Evolutionary conservation across 306 rosid genomes (phyloP), one percentile per base, ranked within the genome.

Genomic region (Rubus parviflorus): DNA sequence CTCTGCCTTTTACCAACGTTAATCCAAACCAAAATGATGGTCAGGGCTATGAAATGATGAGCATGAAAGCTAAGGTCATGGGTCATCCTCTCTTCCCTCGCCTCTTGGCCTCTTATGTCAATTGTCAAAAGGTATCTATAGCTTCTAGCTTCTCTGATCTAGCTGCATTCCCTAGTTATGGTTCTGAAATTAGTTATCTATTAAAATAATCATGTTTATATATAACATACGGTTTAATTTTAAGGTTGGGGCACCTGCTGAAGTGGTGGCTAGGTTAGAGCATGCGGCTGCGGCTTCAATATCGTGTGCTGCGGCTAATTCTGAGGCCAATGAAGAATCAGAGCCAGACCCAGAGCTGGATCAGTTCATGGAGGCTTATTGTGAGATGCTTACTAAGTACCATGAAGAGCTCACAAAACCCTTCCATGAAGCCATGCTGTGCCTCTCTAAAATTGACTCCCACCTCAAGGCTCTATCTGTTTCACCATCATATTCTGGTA

Each of bases 361-460:
- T 75, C 90, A 86, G 74, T 86, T 86, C 82, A 86, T 86, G 90
- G 90, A 86, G 65, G 90, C 90, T 13, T 83, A 86, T 16, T 86
- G 90, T 79, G 87, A 86, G 80, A 86, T 86, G 87, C 83, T 86
- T 54, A 70, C 61, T 9, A 86, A 86, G 70, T 86, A 86, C 43
- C 82, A 86, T 67, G 82, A 86, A 81, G 90, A 86, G 81, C 79
- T 86, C 58, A 79, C 82, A 38, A 79, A 81, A 47, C 87, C 87
- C 42, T 81, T 86, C 64, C 84, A 81, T 43, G 90, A 86, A 74
- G 90, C 90, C 75, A 83, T 83, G 87, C 68, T 83, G 43, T 84
- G 84, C 80, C 83, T 81, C 66, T 81, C 85, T 17, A 81, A 70
- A 35, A 79, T 83, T 25, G 82, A 86, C 54, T 48, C 70, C 68